A percentile compares a stretch with the other conserved stretches of the same genome.
phyloP scores from a whole-genome alignment of 805 yeast species.

The Candida nemodendra region DNA sequence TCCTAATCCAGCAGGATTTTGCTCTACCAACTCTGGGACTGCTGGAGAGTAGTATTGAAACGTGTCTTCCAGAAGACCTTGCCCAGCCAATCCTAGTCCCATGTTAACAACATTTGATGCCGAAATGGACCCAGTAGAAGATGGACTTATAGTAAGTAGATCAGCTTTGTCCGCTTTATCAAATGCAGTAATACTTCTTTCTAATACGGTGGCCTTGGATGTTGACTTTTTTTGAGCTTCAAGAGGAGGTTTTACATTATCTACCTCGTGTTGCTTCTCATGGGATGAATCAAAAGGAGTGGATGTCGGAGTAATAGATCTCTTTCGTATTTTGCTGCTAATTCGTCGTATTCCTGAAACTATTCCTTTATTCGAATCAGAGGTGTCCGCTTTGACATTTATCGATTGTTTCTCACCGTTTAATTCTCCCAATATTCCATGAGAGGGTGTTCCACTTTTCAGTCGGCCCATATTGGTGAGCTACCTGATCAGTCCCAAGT shows the following conservation, averaged over 20 bases:
- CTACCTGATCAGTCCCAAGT: no score
- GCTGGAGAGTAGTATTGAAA: no score
- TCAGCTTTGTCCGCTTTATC: neutral
- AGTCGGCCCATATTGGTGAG: no score
- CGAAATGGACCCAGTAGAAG: conserved; percentile 19
- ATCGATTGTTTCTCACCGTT: no score
- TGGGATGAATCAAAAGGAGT: neutral
- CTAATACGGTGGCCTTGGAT: conserved; percentile 4
- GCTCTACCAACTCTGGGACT: no score
- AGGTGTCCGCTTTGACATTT: no score
- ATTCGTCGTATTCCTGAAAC: conserved; percentile 17
- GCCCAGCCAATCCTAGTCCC: conserved; percentile 34
- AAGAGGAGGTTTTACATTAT: conserved; percentile 1
- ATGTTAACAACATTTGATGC: conserved; percentile 25
- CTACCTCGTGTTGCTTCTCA: no score
- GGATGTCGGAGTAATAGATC: conserved; percentile 3
- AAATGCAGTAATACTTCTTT: neutral
- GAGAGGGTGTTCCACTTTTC: no score
- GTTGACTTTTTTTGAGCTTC: conserved; percentile 7
- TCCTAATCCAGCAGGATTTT: no score
- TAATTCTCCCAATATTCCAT: no score
- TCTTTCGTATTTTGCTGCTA: conserved; percentile 13
- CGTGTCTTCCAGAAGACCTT: conserved; percentile 20
- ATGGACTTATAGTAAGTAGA: neutral
- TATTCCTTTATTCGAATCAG: no score